phyloP scores from a whole-genome alignment of 2,329 filamentous ascomycete species.

The Hymenoscyphus fructigenus region DNA sequence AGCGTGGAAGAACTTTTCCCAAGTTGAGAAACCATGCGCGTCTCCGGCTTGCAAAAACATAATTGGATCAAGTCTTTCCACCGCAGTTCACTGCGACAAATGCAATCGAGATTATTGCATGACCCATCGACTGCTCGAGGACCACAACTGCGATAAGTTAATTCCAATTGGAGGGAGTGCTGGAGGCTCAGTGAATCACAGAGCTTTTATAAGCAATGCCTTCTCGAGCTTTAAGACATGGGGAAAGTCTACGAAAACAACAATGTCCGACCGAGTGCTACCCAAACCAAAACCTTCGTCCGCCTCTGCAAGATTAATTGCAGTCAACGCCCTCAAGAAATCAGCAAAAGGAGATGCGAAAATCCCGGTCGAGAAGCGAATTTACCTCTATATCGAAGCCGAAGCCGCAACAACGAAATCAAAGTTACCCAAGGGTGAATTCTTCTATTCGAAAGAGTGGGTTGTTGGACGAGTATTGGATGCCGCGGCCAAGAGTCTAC shows the following conservation, averaged over 20 bases:
- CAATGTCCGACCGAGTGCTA: conserved; percentile 47
- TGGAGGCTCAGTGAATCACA: conserved; percentile 46
- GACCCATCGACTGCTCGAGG: conserved; percentile 72
- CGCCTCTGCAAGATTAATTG: conserved; percentile 63
- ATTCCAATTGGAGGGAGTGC: conserved; percentile 54
- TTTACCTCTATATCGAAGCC: conserved; percentile 89
- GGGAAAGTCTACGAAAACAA: conserved; percentile 72
- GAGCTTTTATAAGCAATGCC: conserved; percentile 70
- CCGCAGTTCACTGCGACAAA: conserved; percentile 67
- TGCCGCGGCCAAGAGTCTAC: conserved; percentile 71
- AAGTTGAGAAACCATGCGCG: conserved; percentile 67
- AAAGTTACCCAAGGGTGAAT: conserved; percentile 78
- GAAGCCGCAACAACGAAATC: conserved; percentile 81
- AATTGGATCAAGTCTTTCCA: conserved; percentile 64
- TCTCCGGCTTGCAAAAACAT: conserved; percentile 65
- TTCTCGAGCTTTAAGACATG: conserved; percentile 77
- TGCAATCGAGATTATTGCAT: conserved; percentile 77
- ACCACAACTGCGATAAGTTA: conserved; percentile 82
- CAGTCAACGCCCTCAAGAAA: conserved; percentile 77
- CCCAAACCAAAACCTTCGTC: conserved; percentile 63
- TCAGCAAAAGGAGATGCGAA: conserved; percentile 88
- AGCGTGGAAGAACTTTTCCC: conserved; percentile 50
- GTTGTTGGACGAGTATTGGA: conserved; percentile 83
- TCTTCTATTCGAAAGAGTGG: conserved; percentile 83
- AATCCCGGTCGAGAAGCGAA: conserved; percentile 74